A percentile compares a stretch with the other conserved stretches of the same genome.
Evolutionary conservation across 2,329 filamentous ascomycete species (phyloP).

Genomic region (Akanthomyces uredinophilus): DNA sequence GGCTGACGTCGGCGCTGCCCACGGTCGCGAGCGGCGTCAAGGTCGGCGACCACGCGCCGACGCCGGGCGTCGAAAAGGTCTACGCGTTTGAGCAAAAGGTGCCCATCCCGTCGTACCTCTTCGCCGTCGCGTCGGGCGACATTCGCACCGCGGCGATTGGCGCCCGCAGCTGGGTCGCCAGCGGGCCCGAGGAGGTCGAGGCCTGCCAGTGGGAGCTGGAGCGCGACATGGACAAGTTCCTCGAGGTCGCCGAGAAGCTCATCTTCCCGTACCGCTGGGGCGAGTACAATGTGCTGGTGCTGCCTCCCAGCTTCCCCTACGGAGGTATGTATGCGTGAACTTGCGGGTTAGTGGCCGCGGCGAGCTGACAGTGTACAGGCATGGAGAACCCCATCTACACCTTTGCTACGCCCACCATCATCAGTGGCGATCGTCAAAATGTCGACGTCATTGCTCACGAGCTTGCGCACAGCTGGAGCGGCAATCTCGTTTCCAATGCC

Average conservation of each 20-base stretch:
- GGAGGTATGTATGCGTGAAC: slow-evolving; percentile 51
- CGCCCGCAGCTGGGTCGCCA: slow-evolving; percentile 76
- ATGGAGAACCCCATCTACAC: slow-evolving; percentile 95
- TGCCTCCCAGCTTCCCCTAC: slow-evolving; percentile 87
- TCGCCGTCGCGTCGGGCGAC: slow-evolving; percentile 85
- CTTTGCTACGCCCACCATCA: slow-evolving; percentile 90
- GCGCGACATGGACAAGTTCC: slow-evolving; percentile 84
- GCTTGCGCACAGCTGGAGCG: slow-evolving; percentile 75
- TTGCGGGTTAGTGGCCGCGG: not conserved
- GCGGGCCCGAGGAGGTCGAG: slow-evolving; percentile 79
- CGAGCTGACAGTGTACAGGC: slow-evolving; percentile 36
- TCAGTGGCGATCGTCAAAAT: slow-evolving; percentile 86
- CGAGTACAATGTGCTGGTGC: slow-evolving; percentile 86
- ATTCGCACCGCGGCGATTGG: slow-evolving; percentile 82
- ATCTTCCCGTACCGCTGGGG: slow-evolving; percentile 92
- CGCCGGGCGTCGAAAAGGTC: slow-evolving; percentile 49
- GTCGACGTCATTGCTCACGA: slow-evolving; percentile 94
- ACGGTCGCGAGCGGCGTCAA: slow-evolving; percentile 86
- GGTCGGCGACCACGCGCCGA: slow-evolving; percentile 39
- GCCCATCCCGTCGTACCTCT: slow-evolving; percentile 90
- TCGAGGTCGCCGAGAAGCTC: slow-evolving; percentile 74
- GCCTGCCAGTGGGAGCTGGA: slow-evolving; percentile 90
- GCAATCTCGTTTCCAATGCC: slow-evolving; percentile 73
- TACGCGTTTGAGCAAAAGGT: slow-evolving; percentile 88
- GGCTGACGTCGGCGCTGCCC: slow-evolving; percentile 76